Percentiles rank a stretch among this genome's conserved stretches.
These are phyloP conservation scores for Leccinum subtestaceum DNA, from an alignment of 768 basidiomycete species.

Conservation along the genomic window DNA sequence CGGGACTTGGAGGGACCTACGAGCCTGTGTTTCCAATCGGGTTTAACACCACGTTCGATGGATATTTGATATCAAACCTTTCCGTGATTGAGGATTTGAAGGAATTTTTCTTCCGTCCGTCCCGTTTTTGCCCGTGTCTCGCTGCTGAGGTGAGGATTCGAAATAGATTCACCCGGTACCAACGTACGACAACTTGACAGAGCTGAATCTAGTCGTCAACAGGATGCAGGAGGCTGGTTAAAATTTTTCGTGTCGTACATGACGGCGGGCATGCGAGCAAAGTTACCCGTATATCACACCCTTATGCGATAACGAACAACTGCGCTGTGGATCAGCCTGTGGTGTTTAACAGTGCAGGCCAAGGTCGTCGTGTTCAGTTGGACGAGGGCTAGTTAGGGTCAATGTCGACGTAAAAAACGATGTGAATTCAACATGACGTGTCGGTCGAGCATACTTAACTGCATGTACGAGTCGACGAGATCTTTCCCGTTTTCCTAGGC, in stretches of 20 bases:
- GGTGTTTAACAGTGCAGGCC: too few relatives aligned
- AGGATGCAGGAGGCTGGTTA: conserved; percentile 50
- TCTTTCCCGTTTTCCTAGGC: background rate
- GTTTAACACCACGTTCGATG: conserved; percentile 44
- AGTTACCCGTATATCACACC: too few relatives aligned
- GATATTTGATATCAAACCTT: conserved; percentile 20
- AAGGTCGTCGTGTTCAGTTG: too few relatives aligned
- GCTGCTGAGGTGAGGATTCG: background rate
- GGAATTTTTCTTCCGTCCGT: conserved; percentile 13
- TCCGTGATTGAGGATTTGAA: conserved; percentile 32
- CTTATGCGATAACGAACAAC: too few relatives aligned
- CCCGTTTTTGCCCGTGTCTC: background rate
- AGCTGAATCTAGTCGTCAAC: conserved; percentile 57
- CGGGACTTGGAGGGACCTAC: conserved; percentile 46
- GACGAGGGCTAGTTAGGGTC: too few relatives aligned
- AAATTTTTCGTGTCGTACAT: background rate
- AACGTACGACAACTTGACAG: conserved; percentile 56
- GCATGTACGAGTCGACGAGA: background rate
- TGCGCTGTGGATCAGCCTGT: too few relatives aligned
- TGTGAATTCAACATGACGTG: background rate
- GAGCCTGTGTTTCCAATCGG: conserved; percentile 49
- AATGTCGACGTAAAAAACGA: background rate
- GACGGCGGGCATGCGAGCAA: background rate
- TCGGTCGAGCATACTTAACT: background rate
- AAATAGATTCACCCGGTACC: conserved; percentile 68